phyloP scores from a whole-genome alignment of 192 early-diverging fungal species.

The Phlyctochytrium bullatum region DNA sequence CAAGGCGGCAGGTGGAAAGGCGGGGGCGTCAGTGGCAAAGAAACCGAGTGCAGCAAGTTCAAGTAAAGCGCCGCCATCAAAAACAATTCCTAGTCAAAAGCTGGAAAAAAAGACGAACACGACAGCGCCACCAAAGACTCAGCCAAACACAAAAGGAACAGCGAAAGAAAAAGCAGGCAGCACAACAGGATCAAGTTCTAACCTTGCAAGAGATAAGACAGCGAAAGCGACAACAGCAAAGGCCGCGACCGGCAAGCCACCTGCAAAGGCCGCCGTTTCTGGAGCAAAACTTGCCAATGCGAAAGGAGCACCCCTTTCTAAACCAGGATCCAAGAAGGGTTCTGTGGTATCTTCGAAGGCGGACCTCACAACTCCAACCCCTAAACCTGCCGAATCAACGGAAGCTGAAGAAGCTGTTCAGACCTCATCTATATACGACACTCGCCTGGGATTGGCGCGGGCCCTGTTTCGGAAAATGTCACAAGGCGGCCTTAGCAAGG shows the following conservation, averaged over 20 bases:
- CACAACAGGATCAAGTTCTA: too few relatives aligned
- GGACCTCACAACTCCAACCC: not conserved
- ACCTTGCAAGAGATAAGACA: too few relatives aligned
- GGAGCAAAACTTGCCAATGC: too few relatives aligned
- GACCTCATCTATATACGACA: constrained; percentile 15
- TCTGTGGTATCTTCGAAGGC: constrained; percentile 12
- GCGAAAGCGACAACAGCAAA: too few relatives aligned
- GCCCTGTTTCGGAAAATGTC: constrained; percentile 7
- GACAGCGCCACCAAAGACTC: not conserved
- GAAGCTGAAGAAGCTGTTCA: constrained; percentile 18
- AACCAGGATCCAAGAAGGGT: not conserved
- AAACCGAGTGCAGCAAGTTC: too few relatives aligned
- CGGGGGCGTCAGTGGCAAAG: too few relatives aligned
- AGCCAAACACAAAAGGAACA: not conserved
- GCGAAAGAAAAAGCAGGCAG: constrained; percentile 24
- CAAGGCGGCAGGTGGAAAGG: too few relatives aligned
- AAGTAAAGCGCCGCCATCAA: constrained; percentile 1
- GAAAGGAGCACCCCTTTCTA: too few relatives aligned
- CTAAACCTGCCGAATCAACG: too few relatives aligned
- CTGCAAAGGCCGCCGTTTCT: constrained; percentile 11
- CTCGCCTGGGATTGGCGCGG: constrained; percentile 33
- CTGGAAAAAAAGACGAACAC: constrained; percentile 13
- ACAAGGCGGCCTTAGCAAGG: too few relatives aligned
- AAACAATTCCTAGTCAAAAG: not conserved
- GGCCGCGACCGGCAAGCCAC: not conserved